These are phyloP conservation scores for Periconia sp. DNA, from an alignment of 2,329 filamentous ascomycete species.

Conservation along the genomic window DNA sequence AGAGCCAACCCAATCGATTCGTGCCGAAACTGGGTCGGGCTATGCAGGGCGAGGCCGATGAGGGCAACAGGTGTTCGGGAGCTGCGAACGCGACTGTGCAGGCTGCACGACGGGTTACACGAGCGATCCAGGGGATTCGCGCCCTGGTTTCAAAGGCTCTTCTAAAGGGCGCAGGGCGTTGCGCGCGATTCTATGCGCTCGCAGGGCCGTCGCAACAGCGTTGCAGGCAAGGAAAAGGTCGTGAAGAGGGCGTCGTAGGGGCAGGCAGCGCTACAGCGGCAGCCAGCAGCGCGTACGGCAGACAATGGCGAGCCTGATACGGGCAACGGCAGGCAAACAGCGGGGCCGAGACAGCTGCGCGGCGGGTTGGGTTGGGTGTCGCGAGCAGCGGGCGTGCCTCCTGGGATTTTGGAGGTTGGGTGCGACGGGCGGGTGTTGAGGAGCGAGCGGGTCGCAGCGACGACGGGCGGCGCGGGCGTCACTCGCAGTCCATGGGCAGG, in stretches of 20 bases:
- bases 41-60: slow-evolving; percentile 34
- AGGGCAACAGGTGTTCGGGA: slow-evolving; percentile 36
- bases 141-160: slow-evolving; percentile 22
- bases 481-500: slow-evolving; percentile 22
- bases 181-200: slow-evolving; percentile 24
- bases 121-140: slow-evolving; percentile 28
- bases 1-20: slow-evolving; percentile 17
- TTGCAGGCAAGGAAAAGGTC: slow-evolving; percentile 26
- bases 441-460: slow-evolving; percentile 24
- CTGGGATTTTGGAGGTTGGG: no score
- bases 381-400: slow-evolving; percentile 5
- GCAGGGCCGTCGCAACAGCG: slow-evolving; percentile 19
- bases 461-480: slow-evolving; percentile 16
- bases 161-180: slow-evolving; percentile 23
- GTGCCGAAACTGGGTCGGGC: slow-evolving; percentile 13
- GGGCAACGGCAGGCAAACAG: no score
- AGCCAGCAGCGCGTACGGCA: slow-evolving; percentile 15
- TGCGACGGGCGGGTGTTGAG: slow-evolving; percentile 14
- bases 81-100: slow-evolving; percentile 44
- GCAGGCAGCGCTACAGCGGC: neutral
- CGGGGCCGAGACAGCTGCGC: no score
- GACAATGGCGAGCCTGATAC: slow-evolving; percentile 6
- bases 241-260: slow-evolving; percentile 17
- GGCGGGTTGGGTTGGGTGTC: slow-evolving; percentile 4
- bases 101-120: slow-evolving; percentile 41